A percentile compares a stretch with the other conserved stretches of the same genome.
phyloP scores from a whole-genome alignment of 352 stramenopile genomes.

The Thalassiosira sp. region DNA sequence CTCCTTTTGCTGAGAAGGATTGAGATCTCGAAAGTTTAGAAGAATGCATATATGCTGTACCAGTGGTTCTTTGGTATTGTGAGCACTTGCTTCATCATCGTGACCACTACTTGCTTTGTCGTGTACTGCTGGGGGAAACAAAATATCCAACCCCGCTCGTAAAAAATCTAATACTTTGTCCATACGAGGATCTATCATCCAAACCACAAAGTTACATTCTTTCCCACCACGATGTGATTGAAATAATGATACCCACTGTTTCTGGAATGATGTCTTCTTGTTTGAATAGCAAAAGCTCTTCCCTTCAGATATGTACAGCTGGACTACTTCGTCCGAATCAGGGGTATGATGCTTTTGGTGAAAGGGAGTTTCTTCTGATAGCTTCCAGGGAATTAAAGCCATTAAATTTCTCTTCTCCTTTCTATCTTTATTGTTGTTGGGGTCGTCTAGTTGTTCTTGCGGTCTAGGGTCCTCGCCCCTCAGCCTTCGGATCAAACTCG shows the following conservation, averaged over 20 bases:
- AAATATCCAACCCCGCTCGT: conserved; percentile 31
- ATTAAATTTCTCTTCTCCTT: conserved; percentile 38
- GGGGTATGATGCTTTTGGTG: not conserved
- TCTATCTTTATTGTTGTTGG: conserved; percentile 9
- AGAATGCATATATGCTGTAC: conserved; percentile 49
- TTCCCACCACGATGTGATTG: conserved; percentile 30
- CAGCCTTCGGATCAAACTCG: conserved; percentile 42
- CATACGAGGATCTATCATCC: conserved; percentile 44
- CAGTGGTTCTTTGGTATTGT: conserved; percentile 4
- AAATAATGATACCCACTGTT: conserved; percentile 27
- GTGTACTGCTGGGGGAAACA: conserved; percentile 24
- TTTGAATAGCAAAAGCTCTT: conserved; percentile 27
- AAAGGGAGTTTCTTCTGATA: conserved; percentile 18
- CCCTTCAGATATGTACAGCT: conserved; percentile 48
- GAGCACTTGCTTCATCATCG: conserved; percentile 8
- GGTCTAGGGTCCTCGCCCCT: conserved; percentile 36
- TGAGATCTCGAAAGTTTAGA: conserved; percentile 51
- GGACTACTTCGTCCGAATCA: conserved; percentile 27
- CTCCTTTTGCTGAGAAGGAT: conserved; percentile 3
- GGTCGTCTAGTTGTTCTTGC: not conserved
- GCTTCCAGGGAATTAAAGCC: conserved; percentile 47
- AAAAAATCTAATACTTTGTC: conserved; percentile 39
- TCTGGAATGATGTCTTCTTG: conserved; percentile 17
- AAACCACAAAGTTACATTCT: conserved; percentile 47
- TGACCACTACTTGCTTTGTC: conserved; percentile 5